Conservation (phyloP, 2,329 filamentous ascomycete genomes). For the Aspergillus niger region DNA sequence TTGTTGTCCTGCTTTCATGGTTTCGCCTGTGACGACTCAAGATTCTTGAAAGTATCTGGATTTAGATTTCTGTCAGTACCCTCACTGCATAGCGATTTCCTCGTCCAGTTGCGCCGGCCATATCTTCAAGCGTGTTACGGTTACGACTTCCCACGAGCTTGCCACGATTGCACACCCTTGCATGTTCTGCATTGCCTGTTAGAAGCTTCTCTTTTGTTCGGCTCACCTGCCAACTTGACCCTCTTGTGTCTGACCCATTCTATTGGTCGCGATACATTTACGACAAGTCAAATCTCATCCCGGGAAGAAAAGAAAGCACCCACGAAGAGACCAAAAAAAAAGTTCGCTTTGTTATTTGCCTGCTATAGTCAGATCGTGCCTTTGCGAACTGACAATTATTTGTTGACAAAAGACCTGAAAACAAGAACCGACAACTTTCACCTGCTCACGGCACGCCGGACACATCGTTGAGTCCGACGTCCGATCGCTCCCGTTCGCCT, state of each 20-base stretch:
- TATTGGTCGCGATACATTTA: constrained; percentile 6
- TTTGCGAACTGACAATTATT: neutral
- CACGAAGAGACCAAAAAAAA: neutral
- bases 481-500: constrained; percentile 13
- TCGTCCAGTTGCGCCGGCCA: constrained; percentile 21
- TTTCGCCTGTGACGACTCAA: constrained; percentile 17
- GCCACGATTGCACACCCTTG: constrained; percentile 31
- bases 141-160: constrained; percentile 39
- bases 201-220: constrained; percentile 20
- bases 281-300: constrained; percentile 8
- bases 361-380: constrained; percentile 5
- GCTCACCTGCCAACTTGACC: constrained; percentile 1
- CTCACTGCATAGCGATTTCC: constrained; percentile 23
- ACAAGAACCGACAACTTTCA: neutral
- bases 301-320: constrained; percentile 4
- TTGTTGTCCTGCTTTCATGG: constrained; percentile 15
- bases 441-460: constrained; percentile 25
- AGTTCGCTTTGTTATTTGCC: constrained; percentile 4
- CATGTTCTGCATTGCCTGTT: constrained; percentile 29
- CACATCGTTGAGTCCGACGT: constrained; percentile 26
- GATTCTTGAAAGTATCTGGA: constrained; percentile 23
- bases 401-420: constrained; percentile 1
- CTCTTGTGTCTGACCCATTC: neutral
- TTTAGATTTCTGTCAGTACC: constrained; percentile 26
- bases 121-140: constrained; percentile 31